Evolutionary conservation across 345 rosid species (phyloP).

Genomic region (Durio zibethinus): DNA sequence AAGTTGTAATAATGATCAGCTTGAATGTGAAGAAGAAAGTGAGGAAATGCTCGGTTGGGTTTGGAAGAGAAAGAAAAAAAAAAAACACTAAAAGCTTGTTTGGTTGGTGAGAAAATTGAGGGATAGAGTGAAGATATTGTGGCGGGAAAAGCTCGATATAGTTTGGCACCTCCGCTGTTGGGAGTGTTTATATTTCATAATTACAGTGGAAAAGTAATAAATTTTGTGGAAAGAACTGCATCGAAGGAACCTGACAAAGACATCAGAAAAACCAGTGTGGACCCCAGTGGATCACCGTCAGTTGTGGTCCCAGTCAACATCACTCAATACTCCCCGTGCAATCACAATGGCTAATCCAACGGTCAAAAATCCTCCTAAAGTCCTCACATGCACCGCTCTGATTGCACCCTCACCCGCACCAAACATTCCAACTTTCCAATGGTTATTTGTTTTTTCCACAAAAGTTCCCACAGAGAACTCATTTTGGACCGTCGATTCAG

Average conservation of each 20-base stretch:
- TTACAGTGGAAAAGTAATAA: background rate
- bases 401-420: background rate
- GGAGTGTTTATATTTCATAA: too few species aligned
- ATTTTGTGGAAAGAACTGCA: background rate
- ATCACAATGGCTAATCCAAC: background rate
- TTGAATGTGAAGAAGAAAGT: background rate
- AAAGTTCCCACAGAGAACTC: background rate
- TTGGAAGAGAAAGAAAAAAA: background rate
- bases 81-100: background rate
- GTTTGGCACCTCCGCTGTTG: too few species aligned
- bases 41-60: background rate
- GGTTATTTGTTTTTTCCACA: background rate
- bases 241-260: background rate
- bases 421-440: background rate
- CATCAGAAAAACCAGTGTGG: background rate
- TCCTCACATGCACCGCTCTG: background rate
- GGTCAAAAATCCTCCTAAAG: background rate
- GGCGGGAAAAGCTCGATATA: conserved; percentile 18
- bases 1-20: background rate
- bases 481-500: conserved; percentile 28
- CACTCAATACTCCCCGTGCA: background rate
- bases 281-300: background rate
- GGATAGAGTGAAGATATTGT: background rate
- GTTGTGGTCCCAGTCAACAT: background rate
- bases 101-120: conserved; percentile 7